A percentile compares a stretch with the other conserved stretches of the same genome.
phyloP scores from a whole-genome alignment of 2,329 filamentous ascomycete species.

The Aureobasidium sp. region DNA sequence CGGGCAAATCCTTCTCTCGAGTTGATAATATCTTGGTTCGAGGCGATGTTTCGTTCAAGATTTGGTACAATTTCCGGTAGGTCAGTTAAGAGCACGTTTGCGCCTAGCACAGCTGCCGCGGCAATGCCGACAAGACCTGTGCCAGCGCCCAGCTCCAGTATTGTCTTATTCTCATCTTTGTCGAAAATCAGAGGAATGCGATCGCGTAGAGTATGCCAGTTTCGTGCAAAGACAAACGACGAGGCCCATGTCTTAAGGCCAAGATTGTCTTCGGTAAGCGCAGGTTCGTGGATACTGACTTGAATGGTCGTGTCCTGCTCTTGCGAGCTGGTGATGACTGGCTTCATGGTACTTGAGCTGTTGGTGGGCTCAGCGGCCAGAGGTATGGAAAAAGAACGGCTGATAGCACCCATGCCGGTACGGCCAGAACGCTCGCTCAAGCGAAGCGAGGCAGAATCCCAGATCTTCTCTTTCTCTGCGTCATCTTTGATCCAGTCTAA shows the following conservation, averaged over 20 bases:
- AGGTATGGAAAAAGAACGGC: conserved; percentile 52
- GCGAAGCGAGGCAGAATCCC: conserved; percentile 71
- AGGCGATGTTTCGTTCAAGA: conserved; percentile 62
- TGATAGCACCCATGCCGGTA: conserved; percentile 57
- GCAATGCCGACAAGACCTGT: conserved; percentile 87
- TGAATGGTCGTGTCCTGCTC: conserved; percentile 39
- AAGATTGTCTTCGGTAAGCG: conserved; percentile 78
- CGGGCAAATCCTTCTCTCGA: conserved; percentile 50
- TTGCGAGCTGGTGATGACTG: conserved; percentile 16
- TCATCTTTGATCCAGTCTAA: conserved; percentile 64
- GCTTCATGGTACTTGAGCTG: conserved; percentile 9
- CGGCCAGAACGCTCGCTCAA: conserved; percentile 83
- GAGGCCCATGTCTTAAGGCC: conserved; percentile 96
- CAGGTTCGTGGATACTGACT: conserved; percentile 74
- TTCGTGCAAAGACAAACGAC: conserved; percentile 74
- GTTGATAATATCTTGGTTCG: conserved; percentile 54
- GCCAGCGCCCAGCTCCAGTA: conserved; percentile 79
- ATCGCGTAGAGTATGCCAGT: conserved; percentile 44
- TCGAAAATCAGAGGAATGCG: conserved; percentile 7
- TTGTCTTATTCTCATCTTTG: conserved; percentile 21
- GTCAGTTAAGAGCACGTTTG: conserved; percentile 69
- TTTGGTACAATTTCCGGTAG: conserved; percentile 78
- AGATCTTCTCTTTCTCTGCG: conserved; percentile 60
- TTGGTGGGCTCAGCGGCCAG: conserved; percentile 18
- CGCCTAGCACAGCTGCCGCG: conserved; percentile 64